Evolutionary conservation across 148 eudicot genomes (phyloP).

Genomic region (Vaccinium myrtillus): DNA sequence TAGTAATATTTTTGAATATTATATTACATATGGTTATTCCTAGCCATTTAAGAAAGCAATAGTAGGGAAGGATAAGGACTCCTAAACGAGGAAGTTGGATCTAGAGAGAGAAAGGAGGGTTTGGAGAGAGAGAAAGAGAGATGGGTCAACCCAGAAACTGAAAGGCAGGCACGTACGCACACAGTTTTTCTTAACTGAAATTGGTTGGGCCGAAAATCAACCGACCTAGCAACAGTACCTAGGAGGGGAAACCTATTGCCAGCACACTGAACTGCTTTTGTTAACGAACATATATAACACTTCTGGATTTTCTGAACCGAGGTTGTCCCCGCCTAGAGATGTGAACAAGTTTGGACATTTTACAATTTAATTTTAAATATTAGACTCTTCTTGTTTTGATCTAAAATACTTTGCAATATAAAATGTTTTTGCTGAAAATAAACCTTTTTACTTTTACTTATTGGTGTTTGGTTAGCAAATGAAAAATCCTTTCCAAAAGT

Average conservation of each 20-base stretch:
- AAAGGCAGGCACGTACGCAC: neutral
- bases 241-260: neutral
- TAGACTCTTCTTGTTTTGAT: neutral
- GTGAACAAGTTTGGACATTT: too few relatives aligned
- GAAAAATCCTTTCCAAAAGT: too few relatives aligned
- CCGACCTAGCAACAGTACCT: neutral
- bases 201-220: constrained; percentile 4
- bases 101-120: constrained; percentile 16
- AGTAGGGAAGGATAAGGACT: constrained; percentile 16
- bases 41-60: neutral
- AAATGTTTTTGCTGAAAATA: too few relatives aligned
- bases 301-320: neutral
- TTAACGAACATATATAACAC: neutral
- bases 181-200: constrained; percentile 17
- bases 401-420: too few relatives aligned
- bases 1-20: neutral
- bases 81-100: constrained; percentile 22
- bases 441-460: too few relatives aligned
- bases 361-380: too few relatives aligned
- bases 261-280: neutral
- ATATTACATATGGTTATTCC: too few relatives aligned
- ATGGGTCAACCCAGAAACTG: neutral
- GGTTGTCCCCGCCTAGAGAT: neutral
- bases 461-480: too few relatives aligned
- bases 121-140: neutral